phyloP scores from a whole-genome alignment of 306 rosid species.

The Fagus sylvatica region DNA sequence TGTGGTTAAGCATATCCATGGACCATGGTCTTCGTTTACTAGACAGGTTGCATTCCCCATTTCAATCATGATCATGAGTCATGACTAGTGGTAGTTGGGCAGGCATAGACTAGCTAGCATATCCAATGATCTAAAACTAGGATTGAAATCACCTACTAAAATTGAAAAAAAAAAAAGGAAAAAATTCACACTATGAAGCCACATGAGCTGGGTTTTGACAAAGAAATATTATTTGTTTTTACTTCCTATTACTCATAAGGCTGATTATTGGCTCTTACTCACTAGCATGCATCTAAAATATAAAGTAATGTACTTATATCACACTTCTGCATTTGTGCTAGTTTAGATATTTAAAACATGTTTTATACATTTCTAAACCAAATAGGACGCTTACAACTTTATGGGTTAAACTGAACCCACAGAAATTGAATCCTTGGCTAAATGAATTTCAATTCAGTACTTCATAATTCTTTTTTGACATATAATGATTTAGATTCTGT shows the following conservation, averaged over 20 bases:
- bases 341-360: neutral
- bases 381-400: too few relatives aligned
- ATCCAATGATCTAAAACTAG: neutral
- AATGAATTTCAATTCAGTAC: too few relatives aligned
- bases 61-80: neutral
- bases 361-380: neutral
- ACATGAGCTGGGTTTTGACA: neutral
- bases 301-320: neutral
- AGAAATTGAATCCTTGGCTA: too few relatives aligned
- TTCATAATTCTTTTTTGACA: too few relatives aligned
- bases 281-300: neutral
- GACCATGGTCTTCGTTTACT: constrained; percentile 1
- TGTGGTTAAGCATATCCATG: constrained; percentile 2
- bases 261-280: neutral
- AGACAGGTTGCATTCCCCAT: neutral
- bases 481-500: too few relatives aligned
- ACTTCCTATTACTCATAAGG: neutral
- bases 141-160: neutral
- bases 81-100: neutral
- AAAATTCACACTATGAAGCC: neutral
- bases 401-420: too few relatives aligned
- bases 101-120: neutral
- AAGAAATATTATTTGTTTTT: neutral
- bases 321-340: neutral
- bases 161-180: neutral